These are phyloP conservation scores for Sclerotinia glacialis DNA, from an alignment of 2,329 filamentous ascomycete genomes.

Conservation along the genomic window DNA sequence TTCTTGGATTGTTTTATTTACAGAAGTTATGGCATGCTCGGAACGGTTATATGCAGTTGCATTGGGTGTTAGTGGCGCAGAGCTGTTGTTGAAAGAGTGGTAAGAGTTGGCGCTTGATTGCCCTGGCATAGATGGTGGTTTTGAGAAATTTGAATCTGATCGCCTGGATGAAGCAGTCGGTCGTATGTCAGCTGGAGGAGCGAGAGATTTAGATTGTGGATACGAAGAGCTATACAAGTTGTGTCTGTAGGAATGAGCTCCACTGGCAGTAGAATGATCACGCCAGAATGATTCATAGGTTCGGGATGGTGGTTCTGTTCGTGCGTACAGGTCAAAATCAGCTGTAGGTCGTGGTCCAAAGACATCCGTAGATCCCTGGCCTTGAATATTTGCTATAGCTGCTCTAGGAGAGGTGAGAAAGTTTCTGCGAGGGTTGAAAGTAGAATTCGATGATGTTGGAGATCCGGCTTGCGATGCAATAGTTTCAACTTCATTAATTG, in stretches of 20 bases:
- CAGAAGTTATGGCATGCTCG: conserved; percentile 50
- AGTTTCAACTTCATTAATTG: conserved; percentile 74
- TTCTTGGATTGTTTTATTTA: conserved; percentile 67
- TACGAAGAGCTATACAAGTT: conserved; percentile 39
- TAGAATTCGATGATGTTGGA: conserved; percentile 57
- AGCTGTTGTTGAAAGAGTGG: conserved; percentile 20
- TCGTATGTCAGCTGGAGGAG: conserved; percentile 43
- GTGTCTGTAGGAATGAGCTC: conserved; percentile 18
- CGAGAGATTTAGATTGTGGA: conserved; percentile 46
- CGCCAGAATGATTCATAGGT: conserved; percentile 49
- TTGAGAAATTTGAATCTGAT: conserved; percentile 37
- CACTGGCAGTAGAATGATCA: conserved; percentile 41
- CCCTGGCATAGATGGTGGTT: conserved; percentile 34
- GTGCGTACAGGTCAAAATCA: conserved; percentile 40
- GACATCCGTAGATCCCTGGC: conserved; percentile 26
- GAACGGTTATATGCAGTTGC: conserved; percentile 7
- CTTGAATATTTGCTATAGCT: conserved; percentile 41
- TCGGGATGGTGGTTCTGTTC: conserved; percentile 35
- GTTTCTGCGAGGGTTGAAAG: conserved; percentile 51
- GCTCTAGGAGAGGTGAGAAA: conserved; percentile 56
- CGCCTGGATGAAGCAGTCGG: conserved; percentile 34
- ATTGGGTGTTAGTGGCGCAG: conserved; percentile 35
- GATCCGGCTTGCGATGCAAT: conserved; percentile 67
- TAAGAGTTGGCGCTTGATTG: conserved; percentile 10
- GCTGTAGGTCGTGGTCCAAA: conserved; percentile 25